These are phyloP conservation scores for Ziziphus jujuba DNA, from an alignment of 306 rosid species.

Conservation along the genomic window DNA sequence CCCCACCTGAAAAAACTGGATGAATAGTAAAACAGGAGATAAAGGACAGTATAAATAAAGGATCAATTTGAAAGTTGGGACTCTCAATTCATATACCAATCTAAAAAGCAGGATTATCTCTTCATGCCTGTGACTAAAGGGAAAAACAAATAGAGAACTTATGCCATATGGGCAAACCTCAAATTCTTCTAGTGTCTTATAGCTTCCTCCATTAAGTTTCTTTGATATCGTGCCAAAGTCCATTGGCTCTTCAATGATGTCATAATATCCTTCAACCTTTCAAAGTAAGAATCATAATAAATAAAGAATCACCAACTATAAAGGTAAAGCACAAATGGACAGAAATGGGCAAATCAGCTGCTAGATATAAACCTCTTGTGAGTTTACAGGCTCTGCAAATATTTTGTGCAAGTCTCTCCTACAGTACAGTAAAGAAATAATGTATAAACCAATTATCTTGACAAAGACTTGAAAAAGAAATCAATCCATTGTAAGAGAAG, in stretches of 20 bases:
- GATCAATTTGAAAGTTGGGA: background rate
- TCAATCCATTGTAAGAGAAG: background rate
- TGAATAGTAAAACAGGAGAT: background rate
- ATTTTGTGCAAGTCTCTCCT: slow-evolving; percentile 14
- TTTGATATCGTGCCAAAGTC: slow-evolving; percentile 21
- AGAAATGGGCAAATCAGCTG: background rate
- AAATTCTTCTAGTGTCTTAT: slow-evolving; percentile 23
- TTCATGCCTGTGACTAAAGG: slow-evolving; percentile 1
- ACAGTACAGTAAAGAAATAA: background rate
- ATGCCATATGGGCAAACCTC: slow-evolving; percentile 21
- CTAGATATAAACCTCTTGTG: slow-evolving; percentile 25
- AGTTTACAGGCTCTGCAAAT: slow-evolving; percentile 25
- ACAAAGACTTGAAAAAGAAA: background rate
- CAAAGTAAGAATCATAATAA: slow-evolving; percentile 1
- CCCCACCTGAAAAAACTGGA: background rate
- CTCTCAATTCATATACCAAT: background rate
- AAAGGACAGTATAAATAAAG: background rate
- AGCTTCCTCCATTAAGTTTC: slow-evolving; percentile 26
- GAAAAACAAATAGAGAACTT: slow-evolving; percentile 7
- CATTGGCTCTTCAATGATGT: slow-evolving; percentile 31
- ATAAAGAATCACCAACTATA: background rate
- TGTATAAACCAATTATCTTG: slow-evolving; percentile 3
- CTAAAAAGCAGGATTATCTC: background rate
- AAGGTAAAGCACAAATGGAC: background rate
- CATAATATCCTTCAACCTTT: slow-evolving; percentile 28